phyloP scores from a whole-genome alignment of 1,139 yeast genomes.

The Kazachstania sp. region DNA sequence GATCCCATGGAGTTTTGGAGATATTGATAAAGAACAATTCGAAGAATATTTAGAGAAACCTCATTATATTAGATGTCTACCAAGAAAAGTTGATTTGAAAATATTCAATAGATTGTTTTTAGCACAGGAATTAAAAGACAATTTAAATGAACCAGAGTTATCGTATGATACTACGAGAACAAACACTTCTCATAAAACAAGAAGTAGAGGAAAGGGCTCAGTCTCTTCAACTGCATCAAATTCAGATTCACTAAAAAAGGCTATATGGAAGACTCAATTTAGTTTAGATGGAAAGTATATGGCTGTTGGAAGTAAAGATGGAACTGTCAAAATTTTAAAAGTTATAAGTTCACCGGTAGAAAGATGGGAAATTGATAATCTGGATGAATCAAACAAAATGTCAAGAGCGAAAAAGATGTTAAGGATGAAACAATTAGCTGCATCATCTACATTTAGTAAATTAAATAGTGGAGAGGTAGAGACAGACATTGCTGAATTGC shows the following conservation, averaged over 20 bases:
- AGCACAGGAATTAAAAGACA: constrained; percentile 61
- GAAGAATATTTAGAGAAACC: constrained; percentile 41
- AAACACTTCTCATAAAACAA: not conserved
- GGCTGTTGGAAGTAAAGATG: constrained; percentile 78
- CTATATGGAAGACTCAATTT: constrained; percentile 67
- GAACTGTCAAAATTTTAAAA: constrained; percentile 64
- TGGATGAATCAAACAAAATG: constrained; percentile 7
- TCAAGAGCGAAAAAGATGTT: constrained; percentile 5
- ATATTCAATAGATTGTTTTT: constrained; percentile 53
- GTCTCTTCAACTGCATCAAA: constrained; percentile 4
- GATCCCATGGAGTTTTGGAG: constrained; percentile 6
- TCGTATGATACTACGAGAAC: not conserved
- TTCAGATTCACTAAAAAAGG: constrained; percentile 28
- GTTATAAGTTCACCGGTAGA: constrained; percentile 66
- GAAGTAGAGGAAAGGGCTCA: not conserved
- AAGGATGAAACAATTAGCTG: constrained; percentile 4
- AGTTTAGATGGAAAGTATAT: constrained; percentile 71
- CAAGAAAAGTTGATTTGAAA: constrained; percentile 39
- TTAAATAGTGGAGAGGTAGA: constrained; percentile 1
- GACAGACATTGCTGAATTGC: not conserved
- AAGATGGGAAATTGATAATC: constrained; percentile 37
- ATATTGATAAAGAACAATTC: constrained; percentile 29
- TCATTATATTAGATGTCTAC: constrained; percentile 43
- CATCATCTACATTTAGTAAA: not conserved
- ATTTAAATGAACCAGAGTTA: not conserved